phyloP scores from a whole-genome alignment of 306 rosid genomes.

The Citrullus amarus region DNA sequence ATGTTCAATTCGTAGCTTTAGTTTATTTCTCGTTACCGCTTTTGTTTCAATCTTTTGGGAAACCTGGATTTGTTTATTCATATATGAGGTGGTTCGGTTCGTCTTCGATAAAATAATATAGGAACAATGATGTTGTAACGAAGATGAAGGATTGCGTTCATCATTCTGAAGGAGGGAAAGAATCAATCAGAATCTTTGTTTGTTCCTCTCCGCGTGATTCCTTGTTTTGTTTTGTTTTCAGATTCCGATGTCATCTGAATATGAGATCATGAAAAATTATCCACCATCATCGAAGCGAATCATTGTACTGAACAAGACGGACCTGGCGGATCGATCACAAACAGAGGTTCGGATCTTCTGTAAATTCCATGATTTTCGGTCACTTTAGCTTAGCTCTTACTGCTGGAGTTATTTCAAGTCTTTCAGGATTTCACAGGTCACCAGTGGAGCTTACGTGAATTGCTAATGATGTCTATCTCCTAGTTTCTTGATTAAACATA shows the following conservation, averaged over 20 bases:
- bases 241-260: constrained; percentile 68
- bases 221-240: constrained; percentile 12
- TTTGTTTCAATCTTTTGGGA: neutral
- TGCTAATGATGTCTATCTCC: neutral
- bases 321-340: constrained; percentile 52
- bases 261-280: constrained; percentile 22
- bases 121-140: neutral
- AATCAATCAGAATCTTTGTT: neutral
- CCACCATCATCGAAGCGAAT: constrained; percentile 22
- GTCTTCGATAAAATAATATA: neutral
- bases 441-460: neutral
- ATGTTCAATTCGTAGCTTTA: neutral
- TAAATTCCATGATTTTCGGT: neutral
- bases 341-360: constrained; percentile 31
- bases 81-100: neutral
- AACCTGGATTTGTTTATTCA: neutral
- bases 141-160: neutral
- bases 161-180: neutral
- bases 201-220: neutral
- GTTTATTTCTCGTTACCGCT: neutral
- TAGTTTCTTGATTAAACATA: neutral
- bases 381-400: neutral
- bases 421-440: neutral
- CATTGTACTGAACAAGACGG: constrained; percentile 57
- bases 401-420: neutral